A percentile compares a stretch with the other conserved stretches of the same genome.
Evolutionary conservation across 1,139 yeast species (phyloP).

Genomic region (Candida tetrigidarum): DNA sequence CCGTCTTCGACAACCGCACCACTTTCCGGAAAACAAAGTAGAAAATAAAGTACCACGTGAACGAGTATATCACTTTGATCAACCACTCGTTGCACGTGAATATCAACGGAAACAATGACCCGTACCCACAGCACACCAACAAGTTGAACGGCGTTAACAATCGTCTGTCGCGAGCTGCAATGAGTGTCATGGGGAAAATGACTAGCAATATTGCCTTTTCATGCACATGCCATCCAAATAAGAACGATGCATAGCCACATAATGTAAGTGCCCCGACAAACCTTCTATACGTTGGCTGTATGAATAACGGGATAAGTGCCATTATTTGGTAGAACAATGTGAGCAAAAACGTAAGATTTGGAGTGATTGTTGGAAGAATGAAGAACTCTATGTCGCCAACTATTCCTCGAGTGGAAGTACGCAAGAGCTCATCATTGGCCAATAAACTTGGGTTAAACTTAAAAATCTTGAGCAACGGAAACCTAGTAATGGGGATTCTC

Average conservation of each 20-base stretch:
- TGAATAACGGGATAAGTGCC: constrained; percentile 76
- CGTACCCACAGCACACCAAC: constrained; percentile 80
- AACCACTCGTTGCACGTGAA: constrained; percentile 82
- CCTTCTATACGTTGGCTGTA: constrained; percentile 75
- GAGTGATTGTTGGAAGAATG: constrained; percentile 79
- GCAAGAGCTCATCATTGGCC: constrained; percentile 28
- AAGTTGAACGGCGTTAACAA: constrained; percentile 69
- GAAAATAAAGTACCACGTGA: constrained; percentile 84
- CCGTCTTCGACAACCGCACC: constrained; percentile 32
- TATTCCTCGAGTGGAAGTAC: constrained; percentile 76
- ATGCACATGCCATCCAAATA: constrained; percentile 99
- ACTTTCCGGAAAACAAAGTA: constrained; percentile 73
- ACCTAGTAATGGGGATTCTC: constrained; percentile 49
- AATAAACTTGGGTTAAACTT: constrained; percentile 36
- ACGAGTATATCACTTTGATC: constrained; percentile 76
- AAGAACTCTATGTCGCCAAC: constrained; percentile 90
- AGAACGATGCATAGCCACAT: constrained; percentile 89
- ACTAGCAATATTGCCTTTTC: constrained; percentile 92
- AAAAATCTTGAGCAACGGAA: constrained; percentile 35
- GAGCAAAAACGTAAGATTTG: constrained; percentile 73
- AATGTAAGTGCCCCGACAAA: constrained; percentile 85
- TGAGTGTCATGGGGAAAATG: constrained; percentile 70
- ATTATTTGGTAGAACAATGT: constrained; percentile 81
- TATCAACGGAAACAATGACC: constrained; percentile 85
- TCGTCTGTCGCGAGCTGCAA: constrained; percentile 73